Base-by-base conservation (phyloP, 2,329 filamentous ascomycete species). In the Allantophomopsis cytisporea region DNA sequence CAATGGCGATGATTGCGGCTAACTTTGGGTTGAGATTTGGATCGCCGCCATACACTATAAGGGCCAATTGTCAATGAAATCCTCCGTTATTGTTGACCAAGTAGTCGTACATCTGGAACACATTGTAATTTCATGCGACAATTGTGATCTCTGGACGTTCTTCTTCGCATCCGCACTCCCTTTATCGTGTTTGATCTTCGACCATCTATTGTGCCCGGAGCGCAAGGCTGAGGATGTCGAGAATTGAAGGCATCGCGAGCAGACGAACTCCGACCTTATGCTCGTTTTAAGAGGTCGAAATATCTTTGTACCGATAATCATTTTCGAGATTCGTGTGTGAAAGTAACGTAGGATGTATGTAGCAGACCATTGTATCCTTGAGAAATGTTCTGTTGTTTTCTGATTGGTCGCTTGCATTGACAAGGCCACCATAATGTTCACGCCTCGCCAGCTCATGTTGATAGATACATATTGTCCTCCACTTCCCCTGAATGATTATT, bases 181-280 rank as follows among this genome's bases (percentile, higher is more conserved):
- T 61, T 98, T 98, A 59, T 91, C 86, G 60, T 96, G 91, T 55
- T 81, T 84, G 62, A 95, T 96, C 54, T 91, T 94, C 42, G 86
- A 87, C 91, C 91, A 98, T 57, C 87, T 83, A 60, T 81, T 94
- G 62, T 94, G 87, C 12, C 87, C 87, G 17, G 81, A 79, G 44
- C 62, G 60, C 12, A 61, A 53, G 7, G 51, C 42, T 7, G 65
- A 47, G 13, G 64, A 58, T 31, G 58, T 60, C 47, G 70, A 76
- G 47, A 68, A 55, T 38, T 39, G 42, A 7, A 50, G 35, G 41
- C 51, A 56, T 51, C 45, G 42, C 20, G 43, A 39, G 39, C 48
- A 55, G 11, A 49, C 40, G 16, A 39, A 47, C 7, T 49, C 41
- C 32, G 32, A 34, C 32, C 11, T 28, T 28, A 28, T 3, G 23